phyloP scores from a whole-genome alignment of 345 rosid genomes.

The Acer saccharum region DNA sequence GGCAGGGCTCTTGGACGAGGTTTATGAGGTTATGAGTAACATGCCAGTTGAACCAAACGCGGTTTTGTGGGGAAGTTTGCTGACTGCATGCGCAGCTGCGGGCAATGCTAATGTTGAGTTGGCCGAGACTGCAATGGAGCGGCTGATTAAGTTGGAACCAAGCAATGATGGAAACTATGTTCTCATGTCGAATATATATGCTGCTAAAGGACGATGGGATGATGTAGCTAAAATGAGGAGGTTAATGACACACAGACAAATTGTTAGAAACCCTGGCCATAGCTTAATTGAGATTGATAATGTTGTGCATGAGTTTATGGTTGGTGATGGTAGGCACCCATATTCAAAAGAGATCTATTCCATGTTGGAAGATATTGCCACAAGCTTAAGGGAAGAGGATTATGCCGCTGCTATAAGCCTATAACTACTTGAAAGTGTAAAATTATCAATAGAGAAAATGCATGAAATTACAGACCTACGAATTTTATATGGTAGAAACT shows the following conservation, averaged over 20 bases:
- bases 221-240: constrained; percentile 36
- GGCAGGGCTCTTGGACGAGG: constrained; percentile 40
- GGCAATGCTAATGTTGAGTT: constrained; percentile 27
- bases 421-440: not conserved
- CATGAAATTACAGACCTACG: not conserved
- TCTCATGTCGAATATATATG: constrained; percentile 48
- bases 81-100: constrained; percentile 39
- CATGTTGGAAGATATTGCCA: constrained; percentile 16
- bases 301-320: constrained; percentile 26
- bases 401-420: not conserved
- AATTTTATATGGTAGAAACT: not conserved
- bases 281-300: constrained; percentile 34
- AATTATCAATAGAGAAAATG: not conserved
- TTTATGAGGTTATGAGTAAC: constrained; percentile 36
- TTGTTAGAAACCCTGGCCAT: constrained; percentile 34
- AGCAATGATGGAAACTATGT: constrained; percentile 48
- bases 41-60: constrained; percentile 44
- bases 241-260: constrained; percentile 30
- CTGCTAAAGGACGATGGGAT: constrained; percentile 43
- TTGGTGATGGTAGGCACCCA: constrained; percentile 30
- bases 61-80: constrained; percentile 51
- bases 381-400: constrained; percentile 12
- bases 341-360: constrained; percentile 24
- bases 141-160: constrained; percentile 40
- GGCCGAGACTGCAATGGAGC: constrained; percentile 36